phyloP scores from a whole-genome alignment of 225 moss, liverwort and hornwort species.

The Bryum argenteum region DNA sequence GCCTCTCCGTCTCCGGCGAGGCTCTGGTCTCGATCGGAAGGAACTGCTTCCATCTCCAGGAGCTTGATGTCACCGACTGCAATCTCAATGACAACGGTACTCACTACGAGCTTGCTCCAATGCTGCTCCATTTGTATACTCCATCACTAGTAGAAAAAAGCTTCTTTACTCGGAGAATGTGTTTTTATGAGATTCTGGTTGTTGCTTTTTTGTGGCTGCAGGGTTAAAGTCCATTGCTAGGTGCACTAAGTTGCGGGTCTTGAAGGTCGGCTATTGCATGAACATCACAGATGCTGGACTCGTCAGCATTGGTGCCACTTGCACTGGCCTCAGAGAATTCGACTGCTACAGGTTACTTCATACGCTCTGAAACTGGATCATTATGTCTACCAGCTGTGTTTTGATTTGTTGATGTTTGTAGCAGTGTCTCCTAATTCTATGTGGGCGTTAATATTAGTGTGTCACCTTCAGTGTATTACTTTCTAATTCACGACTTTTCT shows the following conservation, averaged over 20 bases:
- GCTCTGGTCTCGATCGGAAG: conserved; percentile 60
- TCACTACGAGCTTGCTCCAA: too few relatives aligned
- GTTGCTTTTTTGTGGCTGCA: conserved; percentile 40
- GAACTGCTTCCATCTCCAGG: conserved; percentile 59
- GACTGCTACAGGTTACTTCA: conserved; percentile 79
- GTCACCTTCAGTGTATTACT: too few relatives aligned
- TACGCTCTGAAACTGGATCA: neutral
- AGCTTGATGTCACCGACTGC: conserved; percentile 83
- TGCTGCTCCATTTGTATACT: neutral
- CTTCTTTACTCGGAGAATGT: neutral
- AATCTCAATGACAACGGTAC: conserved; percentile 71
- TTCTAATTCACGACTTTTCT: too few relatives aligned
- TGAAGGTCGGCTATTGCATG: conserved; percentile 76
- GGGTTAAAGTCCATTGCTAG: conserved; percentile 75
- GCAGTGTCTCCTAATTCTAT: neutral
- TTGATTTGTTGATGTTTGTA: neutral
- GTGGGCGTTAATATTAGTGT: neutral
- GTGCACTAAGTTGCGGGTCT: conserved; percentile 63
- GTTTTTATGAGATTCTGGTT: conserved; percentile 1
- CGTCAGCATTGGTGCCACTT: conserved; percentile 62
- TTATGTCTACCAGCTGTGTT: neutral
- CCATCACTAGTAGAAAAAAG: too few relatives aligned
- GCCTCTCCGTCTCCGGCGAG: conserved; percentile 55
- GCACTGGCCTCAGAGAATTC: conserved; percentile 69
- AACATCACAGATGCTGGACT: conserved; percentile 71